A percentile compares a stretch with the other conserved stretches of the same genome.
Conservation (phyloP, 345 rosid genomes). For the Camelina hispida region DNA sequence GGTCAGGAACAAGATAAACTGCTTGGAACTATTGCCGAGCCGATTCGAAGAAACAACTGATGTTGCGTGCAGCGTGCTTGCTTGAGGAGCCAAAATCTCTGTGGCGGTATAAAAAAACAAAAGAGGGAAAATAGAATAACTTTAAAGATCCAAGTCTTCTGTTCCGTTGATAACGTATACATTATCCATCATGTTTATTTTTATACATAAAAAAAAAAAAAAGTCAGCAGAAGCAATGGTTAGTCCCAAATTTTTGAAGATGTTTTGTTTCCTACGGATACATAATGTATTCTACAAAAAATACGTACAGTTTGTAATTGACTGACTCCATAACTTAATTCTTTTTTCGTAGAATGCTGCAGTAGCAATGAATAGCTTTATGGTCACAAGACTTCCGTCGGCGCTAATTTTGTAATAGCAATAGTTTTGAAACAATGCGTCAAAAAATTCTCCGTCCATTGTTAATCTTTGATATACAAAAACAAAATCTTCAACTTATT, state of each 20-base stretch:
- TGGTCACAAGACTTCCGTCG: too few species aligned
- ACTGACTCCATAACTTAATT: background rate
- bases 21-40: slow-evolving; percentile 37
- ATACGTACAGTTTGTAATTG: background rate
- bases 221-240: background rate
- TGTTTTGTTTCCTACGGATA: background rate
- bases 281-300: background rate
- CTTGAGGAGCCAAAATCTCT: slow-evolving; percentile 5
- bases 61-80: slow-evolving; percentile 20
- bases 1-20: slow-evolving; percentile 35
- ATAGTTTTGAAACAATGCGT: background rate
- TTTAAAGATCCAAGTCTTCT: background rate
- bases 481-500: too few species aligned
- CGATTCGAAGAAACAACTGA: slow-evolving; percentile 25
- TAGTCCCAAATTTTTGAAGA: slow-evolving; percentile 30
- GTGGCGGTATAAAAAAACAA: slow-evolving; percentile 1
- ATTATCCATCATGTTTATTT: background rate
- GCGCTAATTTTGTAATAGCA: too few species aligned
- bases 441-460: background rate
- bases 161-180: background rate
- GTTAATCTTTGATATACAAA: background rate
- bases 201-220: background rate
- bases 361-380: too few species aligned
- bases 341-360: background rate
- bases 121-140: slow-evolving; percentile 22